Conservation (phyloP, 306 rosid species). For the Amphicarpaea edgeworthii region DNA sequence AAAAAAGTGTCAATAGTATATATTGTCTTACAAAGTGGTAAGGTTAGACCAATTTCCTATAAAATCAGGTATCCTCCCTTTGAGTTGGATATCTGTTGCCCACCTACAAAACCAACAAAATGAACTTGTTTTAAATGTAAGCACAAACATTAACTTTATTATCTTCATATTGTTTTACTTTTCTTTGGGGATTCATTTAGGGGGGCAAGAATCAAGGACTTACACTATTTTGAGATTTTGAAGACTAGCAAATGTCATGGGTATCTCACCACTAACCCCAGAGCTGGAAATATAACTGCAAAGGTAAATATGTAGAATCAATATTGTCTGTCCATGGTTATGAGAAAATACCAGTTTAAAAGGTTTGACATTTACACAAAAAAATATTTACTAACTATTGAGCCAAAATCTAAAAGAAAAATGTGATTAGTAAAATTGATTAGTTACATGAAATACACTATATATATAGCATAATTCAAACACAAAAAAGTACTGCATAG, state of each 20-base stretch:
- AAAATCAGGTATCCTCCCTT: constrained; percentile 67
- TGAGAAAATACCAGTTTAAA: neutral
- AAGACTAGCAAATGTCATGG: constrained; percentile 62
- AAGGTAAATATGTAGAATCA: neutral
- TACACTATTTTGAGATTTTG: constrained; percentile 51
- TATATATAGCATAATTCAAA: neutral
- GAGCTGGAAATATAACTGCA: constrained; percentile 65
- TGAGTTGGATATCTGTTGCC: constrained; percentile 64
- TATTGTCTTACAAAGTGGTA: constrained; percentile 53
- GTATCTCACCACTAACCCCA: constrained; percentile 68
- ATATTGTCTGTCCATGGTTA: neutral
- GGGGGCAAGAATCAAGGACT: constrained; percentile 34
- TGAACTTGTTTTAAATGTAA: neutral
- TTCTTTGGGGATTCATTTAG: neutral
- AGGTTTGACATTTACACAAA: neutral
- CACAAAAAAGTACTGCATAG: neutral
- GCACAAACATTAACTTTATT: neutral
- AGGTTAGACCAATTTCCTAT: constrained; percentile 66
- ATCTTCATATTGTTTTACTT: neutral
- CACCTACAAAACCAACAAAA: constrained; percentile 55
- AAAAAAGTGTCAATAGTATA: neutral
- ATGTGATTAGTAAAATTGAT: neutral
- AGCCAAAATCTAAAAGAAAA: neutral
- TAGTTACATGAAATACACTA: neutral
- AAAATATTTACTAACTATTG: neutral